Percentiles rank a stretch among this genome's conserved stretches.
phyloP scores from a whole-genome alignment of 225 moss, liverwort and hornwort species.

The Physcomitrellopsis africana region DNA sequence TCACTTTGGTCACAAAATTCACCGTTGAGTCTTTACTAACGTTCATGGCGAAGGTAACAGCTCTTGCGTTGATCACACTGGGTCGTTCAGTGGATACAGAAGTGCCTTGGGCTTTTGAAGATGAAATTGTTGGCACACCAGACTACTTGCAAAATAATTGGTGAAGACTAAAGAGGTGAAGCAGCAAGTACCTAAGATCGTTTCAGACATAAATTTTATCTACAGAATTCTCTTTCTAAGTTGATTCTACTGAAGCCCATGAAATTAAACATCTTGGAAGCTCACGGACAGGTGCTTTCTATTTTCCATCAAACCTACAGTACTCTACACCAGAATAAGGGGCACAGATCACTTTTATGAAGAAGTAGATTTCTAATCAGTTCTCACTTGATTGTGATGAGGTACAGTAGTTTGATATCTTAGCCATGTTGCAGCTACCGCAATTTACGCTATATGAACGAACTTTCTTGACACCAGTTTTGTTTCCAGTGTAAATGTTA shows the following conservation, averaged over 20 bases:
- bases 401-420: neutral
- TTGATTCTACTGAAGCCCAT: constrained; percentile 69
- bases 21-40: constrained; percentile 70
- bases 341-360: constrained; percentile 34
- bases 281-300: constrained; percentile 55
- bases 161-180: constrained; percentile 54
- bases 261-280: constrained; percentile 66
- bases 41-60: constrained; percentile 72
- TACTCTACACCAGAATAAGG: constrained; percentile 51
- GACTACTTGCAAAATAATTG: constrained; percentile 63
- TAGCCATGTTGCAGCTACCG: neutral
- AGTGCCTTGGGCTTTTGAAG: constrained; percentile 49
- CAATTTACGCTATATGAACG: no score
- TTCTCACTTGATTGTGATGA: constrained; percentile 58
- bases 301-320: constrained; percentile 40
- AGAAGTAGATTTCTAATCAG: constrained; percentile 50
- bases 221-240: constrained; percentile 56
- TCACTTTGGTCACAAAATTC: constrained; percentile 66
- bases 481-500: no score
- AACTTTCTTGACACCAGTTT: neutral
- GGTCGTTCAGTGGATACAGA: constrained; percentile 37
- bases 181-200: constrained; percentile 51
- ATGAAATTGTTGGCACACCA: constrained; percentile 65
- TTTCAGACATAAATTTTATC: constrained; percentile 58
- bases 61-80: constrained; percentile 39